Evolutionary conservation across 352 stramenopile genomes (phyloP).

Genomic region (Pythium brassicae): DNA sequence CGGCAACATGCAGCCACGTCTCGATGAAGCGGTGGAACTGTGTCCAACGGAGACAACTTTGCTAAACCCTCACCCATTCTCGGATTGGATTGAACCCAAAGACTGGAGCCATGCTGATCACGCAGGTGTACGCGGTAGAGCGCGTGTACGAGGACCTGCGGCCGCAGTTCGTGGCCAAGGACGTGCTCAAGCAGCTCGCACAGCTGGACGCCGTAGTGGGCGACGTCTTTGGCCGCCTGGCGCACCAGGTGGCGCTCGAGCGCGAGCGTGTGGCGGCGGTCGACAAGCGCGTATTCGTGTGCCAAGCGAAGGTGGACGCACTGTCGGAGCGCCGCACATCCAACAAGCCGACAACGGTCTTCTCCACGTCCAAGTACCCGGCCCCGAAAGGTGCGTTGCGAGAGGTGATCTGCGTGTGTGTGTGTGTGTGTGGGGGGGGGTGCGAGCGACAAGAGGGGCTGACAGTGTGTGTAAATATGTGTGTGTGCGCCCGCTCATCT

Average conservation of each 20-base stretch:
- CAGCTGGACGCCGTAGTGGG: constrained; percentile 81
- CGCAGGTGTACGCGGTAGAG: constrained; percentile 84
- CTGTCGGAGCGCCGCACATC: constrained; percentile 72
- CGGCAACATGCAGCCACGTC: no score
- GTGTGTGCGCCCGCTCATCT: neutral
- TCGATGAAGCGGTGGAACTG: no score
- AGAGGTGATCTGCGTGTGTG: neutral
- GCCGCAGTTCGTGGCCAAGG: constrained; percentile 78
- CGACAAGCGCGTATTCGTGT: constrained; percentile 69
- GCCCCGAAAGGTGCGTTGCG: constrained; percentile 42
- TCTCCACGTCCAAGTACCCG: constrained; percentile 85
- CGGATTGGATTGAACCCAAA: no score
- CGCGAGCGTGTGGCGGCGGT: constrained; percentile 75
- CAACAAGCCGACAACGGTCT: constrained; percentile 87
- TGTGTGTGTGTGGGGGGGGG: neutral
- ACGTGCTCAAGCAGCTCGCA: constrained; percentile 81
- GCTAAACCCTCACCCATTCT: no score
- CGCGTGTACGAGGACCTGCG: constrained; percentile 85
- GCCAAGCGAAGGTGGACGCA: constrained; percentile 82
- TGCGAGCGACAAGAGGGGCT: neutral
- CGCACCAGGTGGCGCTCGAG: constrained; percentile 72
- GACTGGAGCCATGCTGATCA: constrained; percentile 85
- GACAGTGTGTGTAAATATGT: neutral
- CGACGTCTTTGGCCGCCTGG: constrained; percentile 80
- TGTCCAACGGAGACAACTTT: no score